phyloP scores from a whole-genome alignment of 805 yeast genomes.

The Ogataea methanolica region DNA sequence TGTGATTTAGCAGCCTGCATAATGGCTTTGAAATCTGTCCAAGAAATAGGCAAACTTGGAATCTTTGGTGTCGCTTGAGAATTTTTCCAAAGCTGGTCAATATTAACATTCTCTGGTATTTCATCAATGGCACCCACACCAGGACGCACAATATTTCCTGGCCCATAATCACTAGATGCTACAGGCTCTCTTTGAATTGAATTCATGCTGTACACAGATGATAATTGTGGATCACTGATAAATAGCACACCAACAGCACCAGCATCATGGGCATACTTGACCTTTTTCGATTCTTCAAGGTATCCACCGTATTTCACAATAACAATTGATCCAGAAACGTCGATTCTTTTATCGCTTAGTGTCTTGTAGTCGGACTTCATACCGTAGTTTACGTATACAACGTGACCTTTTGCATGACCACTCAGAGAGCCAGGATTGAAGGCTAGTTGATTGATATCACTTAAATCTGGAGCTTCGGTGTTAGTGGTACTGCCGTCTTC shows the following conservation, averaged over 20 bases:
- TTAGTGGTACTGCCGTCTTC: conserved; percentile 4
- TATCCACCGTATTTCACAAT: conserved; percentile 55
- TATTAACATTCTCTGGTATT: conserved; percentile 34
- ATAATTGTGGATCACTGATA: conserved; percentile 40
- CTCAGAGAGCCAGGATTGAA: conserved; percentile 66
- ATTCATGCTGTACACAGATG: conserved; percentile 32
- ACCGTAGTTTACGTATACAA: conserved; percentile 70
- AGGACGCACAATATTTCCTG: conserved; percentile 80
- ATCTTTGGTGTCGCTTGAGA: conserved; percentile 59
- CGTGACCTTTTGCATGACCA: conserved; percentile 49
- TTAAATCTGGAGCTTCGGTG: conserved; percentile 8
- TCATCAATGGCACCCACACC: conserved; percentile 49
- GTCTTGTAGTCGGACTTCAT: conserved; percentile 44
- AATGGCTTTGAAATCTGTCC: conserved; percentile 56
- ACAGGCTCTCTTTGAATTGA: conserved; percentile 54
- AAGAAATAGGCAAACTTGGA: conserved; percentile 74
- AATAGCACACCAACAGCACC: conserved; percentile 69
- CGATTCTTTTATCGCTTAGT: conserved; percentile 34
- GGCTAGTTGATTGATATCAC: conserved; percentile 38
- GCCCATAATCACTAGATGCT: conserved; percentile 48
- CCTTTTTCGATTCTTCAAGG: conserved; percentile 47
- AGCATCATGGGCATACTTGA: conserved; percentile 47
- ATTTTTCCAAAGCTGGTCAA: conserved; percentile 37
- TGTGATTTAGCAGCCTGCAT: conserved; percentile 32
- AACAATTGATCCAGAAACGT: conserved; percentile 47